phyloP scores from a whole-genome alignment of 257 asterid species.

The Solanum medicagineum region DNA sequence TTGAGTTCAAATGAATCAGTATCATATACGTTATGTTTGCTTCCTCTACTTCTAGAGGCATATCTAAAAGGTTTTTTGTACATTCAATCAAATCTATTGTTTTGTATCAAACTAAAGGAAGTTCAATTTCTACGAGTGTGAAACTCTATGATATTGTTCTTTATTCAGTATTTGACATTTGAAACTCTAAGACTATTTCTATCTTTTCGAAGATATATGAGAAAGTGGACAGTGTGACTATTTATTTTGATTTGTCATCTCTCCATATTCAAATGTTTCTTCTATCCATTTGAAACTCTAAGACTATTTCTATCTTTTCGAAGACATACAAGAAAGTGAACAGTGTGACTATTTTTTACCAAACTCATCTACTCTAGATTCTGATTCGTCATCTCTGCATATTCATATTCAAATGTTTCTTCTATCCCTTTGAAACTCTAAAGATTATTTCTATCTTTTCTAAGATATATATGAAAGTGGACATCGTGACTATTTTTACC shows the following conservation, averaged over 20 bases:
- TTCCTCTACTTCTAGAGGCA: fast-evolving
- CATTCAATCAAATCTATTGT: neutral
- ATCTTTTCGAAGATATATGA: neutral
- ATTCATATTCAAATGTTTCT: no score
- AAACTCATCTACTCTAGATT: no score
- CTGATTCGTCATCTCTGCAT: no score
- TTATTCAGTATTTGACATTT: neutral
- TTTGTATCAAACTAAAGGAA: neutral
- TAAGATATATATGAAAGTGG: neutral
- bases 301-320: neutral
- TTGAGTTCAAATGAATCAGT: neutral
- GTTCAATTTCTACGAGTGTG: neutral
- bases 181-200: neutral
- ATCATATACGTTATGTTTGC: neutral
- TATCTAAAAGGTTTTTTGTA: neutral
- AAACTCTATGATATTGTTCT: neutral
- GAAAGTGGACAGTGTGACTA: fast-evolving
- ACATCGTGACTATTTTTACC: fast-evolving
- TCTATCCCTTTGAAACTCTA: neutral
- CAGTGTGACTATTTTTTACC: no score
- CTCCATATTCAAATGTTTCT: neutral
- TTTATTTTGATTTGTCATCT: neutral
- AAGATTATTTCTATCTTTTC: neutral
- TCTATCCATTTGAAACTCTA: neutral
- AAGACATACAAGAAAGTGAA: no score